Evolutionary conservation across 768 basidiomycete species (phyloP).

Genomic region (Suillus clintonianus): DNA sequence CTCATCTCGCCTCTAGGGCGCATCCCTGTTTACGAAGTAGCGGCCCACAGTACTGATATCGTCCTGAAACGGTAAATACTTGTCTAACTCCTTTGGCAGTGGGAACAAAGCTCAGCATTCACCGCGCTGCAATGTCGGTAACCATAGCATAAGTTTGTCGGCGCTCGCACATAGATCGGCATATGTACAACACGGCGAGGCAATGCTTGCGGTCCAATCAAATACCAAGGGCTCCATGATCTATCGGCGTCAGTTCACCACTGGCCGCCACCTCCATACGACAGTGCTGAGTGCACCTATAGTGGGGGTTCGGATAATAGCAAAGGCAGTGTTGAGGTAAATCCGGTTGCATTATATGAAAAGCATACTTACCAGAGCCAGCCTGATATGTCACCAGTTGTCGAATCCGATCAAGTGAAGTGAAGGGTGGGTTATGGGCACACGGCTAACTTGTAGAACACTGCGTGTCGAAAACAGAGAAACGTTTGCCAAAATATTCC

Average conservation of each 20-base stretch:
- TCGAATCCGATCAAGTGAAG: not conserved
- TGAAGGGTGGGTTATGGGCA: not conserved
- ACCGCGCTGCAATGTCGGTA: not conserved
- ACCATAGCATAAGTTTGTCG: not conserved
- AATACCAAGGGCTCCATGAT: not conserved
- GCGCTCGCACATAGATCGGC: no score
- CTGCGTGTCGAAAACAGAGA: not conserved
- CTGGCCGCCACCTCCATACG: not conserved
- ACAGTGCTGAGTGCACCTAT: not conserved
- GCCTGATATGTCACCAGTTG: not conserved
- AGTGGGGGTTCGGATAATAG: not conserved
- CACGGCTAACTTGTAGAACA: not conserved
- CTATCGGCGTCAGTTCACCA: not conserved
- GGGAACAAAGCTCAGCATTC: not conserved
- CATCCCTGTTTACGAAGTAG: not conserved
- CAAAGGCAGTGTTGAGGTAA: not conserved
- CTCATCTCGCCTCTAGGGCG: slow-evolving; percentile 1
- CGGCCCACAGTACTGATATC: not conserved
- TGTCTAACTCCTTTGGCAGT: not conserved
- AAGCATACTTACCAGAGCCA: not conserved
- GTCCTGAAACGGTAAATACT: not conserved
- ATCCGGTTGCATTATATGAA: not conserved
- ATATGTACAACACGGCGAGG: not conserved
- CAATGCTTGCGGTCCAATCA: not conserved
- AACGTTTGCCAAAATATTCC: not conserved